These are phyloP conservation scores for Entamoeba histolytica DNA, from an alignment of 208 protist genomes.

Conservation along the genomic window DNA sequence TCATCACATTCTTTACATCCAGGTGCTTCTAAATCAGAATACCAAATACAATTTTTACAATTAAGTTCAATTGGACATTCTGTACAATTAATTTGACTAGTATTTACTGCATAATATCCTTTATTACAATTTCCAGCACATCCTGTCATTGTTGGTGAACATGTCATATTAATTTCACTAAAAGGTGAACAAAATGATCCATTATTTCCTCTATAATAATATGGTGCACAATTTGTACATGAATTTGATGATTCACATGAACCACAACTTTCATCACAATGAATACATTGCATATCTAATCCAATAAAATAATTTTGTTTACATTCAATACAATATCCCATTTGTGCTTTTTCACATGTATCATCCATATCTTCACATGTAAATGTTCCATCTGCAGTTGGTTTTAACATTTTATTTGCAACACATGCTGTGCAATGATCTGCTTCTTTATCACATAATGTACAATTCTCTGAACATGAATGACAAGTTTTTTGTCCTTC, in stretches of 20 bases:
- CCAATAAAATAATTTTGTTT: neutral
- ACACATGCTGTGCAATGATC: neutral
- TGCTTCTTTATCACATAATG: neutral
- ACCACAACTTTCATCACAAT: neutral
- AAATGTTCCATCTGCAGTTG: neutral
- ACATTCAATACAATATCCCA: neutral
- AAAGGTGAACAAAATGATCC: neutral
- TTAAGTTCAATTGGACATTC: neutral
- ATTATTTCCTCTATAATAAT: neutral
- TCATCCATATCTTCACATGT: neutral
- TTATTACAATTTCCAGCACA: neutral
- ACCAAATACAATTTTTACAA: neutral
- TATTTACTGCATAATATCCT: neutral
- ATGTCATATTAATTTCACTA: neutral
- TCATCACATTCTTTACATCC: neutral
- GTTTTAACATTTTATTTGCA: neutral
- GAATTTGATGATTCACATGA: neutral
- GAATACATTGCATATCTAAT: rapidly evolving
- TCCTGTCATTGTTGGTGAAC: neutral
- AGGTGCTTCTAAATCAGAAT: rapidly evolving
- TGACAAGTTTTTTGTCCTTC: neutral
- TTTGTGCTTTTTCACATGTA: neutral
- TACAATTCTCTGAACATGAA: neutral
- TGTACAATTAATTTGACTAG: neutral
- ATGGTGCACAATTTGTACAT: neutral